Evolutionary conservation across 805 yeast species (phyloP).

Genomic region (Soucietia sequanensis): DNA sequence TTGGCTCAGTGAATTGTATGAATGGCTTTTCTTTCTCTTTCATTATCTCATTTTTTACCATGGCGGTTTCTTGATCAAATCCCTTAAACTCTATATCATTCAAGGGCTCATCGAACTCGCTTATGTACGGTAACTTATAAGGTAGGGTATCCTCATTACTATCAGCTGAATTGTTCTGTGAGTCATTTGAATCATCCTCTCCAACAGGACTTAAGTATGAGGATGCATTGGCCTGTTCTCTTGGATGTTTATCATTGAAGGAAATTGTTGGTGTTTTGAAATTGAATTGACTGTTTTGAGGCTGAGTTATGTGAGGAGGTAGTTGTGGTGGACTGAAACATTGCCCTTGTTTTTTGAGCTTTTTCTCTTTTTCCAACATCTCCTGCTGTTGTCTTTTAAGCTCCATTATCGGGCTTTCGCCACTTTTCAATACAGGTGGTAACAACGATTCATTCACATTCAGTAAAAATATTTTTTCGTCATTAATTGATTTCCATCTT

Average conservation of each 20-base stretch:
- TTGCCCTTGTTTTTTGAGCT: not conserved
- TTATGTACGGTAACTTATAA: slow-evolving; percentile 17
- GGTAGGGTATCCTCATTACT: not conserved
- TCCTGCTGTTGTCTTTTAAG: slow-evolving; percentile 17
- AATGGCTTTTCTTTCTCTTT: slow-evolving; percentile 7
- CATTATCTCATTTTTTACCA: slow-evolving; percentile 1
- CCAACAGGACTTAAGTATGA: too few relatives aligned
- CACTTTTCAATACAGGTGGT: slow-evolving; percentile 32
- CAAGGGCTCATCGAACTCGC: slow-evolving; percentile 22
- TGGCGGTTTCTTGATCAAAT: slow-evolving; percentile 21
- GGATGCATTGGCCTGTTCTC: too few relatives aligned
- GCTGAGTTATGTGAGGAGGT: too few relatives aligned
- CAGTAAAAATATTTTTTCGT: slow-evolving; percentile 27
- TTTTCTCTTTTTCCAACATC: not conserved
- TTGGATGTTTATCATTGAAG: too few relatives aligned
- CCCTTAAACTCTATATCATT: slow-evolving; percentile 17
- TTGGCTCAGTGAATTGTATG: too few relatives aligned
- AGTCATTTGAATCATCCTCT: not conserved
- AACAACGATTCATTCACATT: slow-evolving; percentile 29
- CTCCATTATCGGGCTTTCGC: slow-evolving; percentile 31
- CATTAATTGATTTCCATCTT: slow-evolving; percentile 23
- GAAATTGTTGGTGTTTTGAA: too few relatives aligned
- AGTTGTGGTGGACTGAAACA: not conserved
- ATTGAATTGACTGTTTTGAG: too few relatives aligned
- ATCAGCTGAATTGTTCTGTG: too few relatives aligned